These are phyloP conservation scores for Coix lacrymajobi DNA, from an alignment of 176 grass and related monocot genomes.

Conservation along the genomic window DNA sequence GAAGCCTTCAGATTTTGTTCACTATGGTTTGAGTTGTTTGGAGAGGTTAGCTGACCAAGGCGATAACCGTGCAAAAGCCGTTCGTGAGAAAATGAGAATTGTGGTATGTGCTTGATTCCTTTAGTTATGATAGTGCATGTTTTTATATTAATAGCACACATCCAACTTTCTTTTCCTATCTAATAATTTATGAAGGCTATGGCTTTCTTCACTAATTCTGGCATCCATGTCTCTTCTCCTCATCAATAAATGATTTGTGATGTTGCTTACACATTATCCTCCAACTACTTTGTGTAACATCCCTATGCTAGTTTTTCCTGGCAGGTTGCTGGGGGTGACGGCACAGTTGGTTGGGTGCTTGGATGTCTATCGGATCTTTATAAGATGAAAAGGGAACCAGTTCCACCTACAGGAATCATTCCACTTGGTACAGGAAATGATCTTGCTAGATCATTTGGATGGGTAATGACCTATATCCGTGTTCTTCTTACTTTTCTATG, in stretches of 20 bases:
- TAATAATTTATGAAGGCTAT: neutral
- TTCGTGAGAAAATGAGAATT: slow-evolving; percentile 78
- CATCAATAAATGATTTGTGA: neutral
- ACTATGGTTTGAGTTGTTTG: slow-evolving; percentile 83
- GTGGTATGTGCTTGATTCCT: slow-evolving; percentile 59
- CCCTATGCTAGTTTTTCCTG: slow-evolving; percentile 34
- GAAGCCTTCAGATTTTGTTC: slow-evolving; percentile 86
- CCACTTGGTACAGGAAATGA: slow-evolving; percentile 98
- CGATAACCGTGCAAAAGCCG: slow-evolving; percentile 54
- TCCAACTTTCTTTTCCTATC: neutral
- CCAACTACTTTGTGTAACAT: slow-evolving; percentile 33
- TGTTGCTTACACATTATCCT: neutral
- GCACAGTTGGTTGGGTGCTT: slow-evolving; percentile 92
- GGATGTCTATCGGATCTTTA: slow-evolving; percentile 86
- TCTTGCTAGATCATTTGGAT: slow-evolving; percentile 89
- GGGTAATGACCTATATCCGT: slow-evolving; percentile 55
- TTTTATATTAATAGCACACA: neutral
- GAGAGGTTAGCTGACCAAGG: slow-evolving; percentile 80
- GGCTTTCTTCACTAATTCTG: neutral
- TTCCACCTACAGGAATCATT: slow-evolving; percentile 95
- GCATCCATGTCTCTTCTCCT: neutral
- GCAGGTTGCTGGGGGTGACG: slow-evolving; percentile 97
- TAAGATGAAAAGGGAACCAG: slow-evolving; percentile 64
- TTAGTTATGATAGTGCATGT: neutral
- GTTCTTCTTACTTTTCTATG: neutral